Base-by-base conservation (phyloP, 1,284 basidiomycete genomes). In the Schizopora paradoxa region DNA sequence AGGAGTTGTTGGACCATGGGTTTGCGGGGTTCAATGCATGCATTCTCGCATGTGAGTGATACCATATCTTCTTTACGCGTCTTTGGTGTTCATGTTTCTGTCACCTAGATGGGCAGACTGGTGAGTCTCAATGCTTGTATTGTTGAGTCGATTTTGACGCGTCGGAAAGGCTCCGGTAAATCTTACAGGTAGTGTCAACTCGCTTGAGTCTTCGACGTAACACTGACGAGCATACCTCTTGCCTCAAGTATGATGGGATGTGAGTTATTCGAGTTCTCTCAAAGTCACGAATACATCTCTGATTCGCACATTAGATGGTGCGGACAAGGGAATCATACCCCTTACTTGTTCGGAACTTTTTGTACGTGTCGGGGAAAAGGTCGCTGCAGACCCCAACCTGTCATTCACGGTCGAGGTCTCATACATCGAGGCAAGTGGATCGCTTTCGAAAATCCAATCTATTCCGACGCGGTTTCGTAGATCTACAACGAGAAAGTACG, bases 401-500 rank as follows among this genome's bases (percentile, higher is more conserved):
- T 78, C 73, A 48, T 93, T 94, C 61, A 86, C 84, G 3, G 93
- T 97, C 37, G 93, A 99, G 68, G 95, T 97, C 16, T 98, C 94
- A 6, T 98, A 97, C 62, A 98, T 98, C 52, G 91, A 95, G 72
- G 86, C 87, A 51, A 51, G 67, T 52, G 47, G 33, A 34, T 35
- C 25, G 3, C 28, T 19, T 13, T 33, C 16, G 32, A 18, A 8
- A n/a, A 13, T 48, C 8, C 8, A 25, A 41, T 13, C 16, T 23
- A 39, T 33, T 37, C 32, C 45, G 29, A 48, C 19, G 11, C 8
- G 25, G 4, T n/a, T 10, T 5, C 14, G 14, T 37, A 92, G 82
- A 97, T 97, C 55, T 97, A 97, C 70, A 96, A 97, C 62, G 95
- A 99, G 72, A 98, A 98, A 74, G 92, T 97, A 21, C 86, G 93